Percentiles rank a stretch among this genome's conserved stretches.
These are phyloP conservation scores for Alliaria petiolata DNA, from an alignment of 345 rosid species.

Conservation along the genomic window DNA sequence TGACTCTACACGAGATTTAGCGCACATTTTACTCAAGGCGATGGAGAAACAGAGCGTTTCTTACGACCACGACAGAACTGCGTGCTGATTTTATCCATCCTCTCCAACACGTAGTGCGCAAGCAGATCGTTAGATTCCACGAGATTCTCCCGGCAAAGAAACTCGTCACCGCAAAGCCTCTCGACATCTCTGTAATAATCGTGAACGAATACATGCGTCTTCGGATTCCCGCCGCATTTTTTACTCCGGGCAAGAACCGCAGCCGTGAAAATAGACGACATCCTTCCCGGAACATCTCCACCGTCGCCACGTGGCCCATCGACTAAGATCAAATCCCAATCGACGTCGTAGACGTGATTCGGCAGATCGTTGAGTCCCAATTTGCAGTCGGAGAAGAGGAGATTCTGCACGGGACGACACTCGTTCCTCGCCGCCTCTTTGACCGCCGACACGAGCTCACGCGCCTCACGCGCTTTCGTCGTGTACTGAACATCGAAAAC, in stretches of 20 bases:
- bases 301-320: constrained; percentile 97
- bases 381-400: constrained; percentile 82
- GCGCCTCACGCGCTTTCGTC: constrained; percentile 57
- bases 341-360: constrained; percentile 87
- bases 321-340: constrained; percentile 89
- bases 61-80: constrained; percentile 23
- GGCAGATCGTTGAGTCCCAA: constrained; percentile 88
- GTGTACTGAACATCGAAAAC: constrained; percentile 95
- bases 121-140: constrained; percentile 62
- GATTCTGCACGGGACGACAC: constrained; percentile 89
- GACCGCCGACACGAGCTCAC: constrained; percentile 52
- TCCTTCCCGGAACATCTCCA: constrained; percentile 67
- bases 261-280: constrained; percentile 88
- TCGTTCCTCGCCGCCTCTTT: constrained; percentile 61
- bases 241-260: constrained; percentile 89
- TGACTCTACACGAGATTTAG: background rate
- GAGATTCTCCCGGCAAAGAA: constrained; percentile 75
- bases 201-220: constrained; percentile 82
- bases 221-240: constrained; percentile 54
- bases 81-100: constrained; percentile 55
- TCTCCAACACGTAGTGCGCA: constrained; percentile 88
- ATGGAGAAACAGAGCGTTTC: constrained; percentile 27
- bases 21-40: constrained; percentile 18
- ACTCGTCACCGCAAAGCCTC: constrained; percentile 75
- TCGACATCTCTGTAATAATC: constrained; percentile 83